Evolutionary conservation across 139 green algal species (phyloP).

Genomic region (Ulvella scutata): DNA sequence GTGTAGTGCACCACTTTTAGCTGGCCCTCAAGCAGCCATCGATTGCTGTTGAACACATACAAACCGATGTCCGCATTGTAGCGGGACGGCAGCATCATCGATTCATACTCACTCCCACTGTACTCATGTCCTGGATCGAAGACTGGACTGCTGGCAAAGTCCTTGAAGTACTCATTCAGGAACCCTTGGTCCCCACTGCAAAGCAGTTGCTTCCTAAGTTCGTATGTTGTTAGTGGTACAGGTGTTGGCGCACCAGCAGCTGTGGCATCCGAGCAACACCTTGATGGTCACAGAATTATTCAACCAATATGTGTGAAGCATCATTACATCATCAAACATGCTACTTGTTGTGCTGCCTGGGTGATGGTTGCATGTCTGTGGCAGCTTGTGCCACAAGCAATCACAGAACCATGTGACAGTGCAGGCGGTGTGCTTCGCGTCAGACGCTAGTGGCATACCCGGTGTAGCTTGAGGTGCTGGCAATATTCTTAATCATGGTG

Average conservation of each 20-base stretch:
- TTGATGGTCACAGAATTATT: too few relatives aligned
- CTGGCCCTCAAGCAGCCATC: conserved; percentile 31
- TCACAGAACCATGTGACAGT: too few relatives aligned
- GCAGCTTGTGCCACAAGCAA: too few relatives aligned
- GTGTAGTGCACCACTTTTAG: conserved; percentile 57
- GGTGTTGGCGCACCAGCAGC: too few relatives aligned
- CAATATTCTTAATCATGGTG: conserved; percentile 48
- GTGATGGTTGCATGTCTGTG: too few relatives aligned
- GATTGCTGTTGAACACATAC: conserved; percentile 41
- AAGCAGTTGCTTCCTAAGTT: too few relatives aligned
- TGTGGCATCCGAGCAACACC: too few relatives aligned
- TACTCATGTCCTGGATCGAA: conserved; percentile 36
- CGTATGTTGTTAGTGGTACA: too few relatives aligned
- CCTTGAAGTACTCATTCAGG: conserved; percentile 47
- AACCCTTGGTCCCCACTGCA: conserved; percentile 49
- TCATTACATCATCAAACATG: too few relatives aligned
- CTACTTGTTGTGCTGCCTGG: too few relatives aligned
- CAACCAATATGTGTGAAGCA: too few relatives aligned
- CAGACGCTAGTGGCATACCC: conserved; percentile 22
- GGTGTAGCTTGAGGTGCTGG: conserved; percentile 41
- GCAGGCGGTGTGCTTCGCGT: too few relatives aligned
- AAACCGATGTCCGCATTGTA: conserved; percentile 65
- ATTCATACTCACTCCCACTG: conserved; percentile 13
- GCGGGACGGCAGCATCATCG: conserved; percentile 36
- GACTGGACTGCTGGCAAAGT: conserved; percentile 34